phyloP scores from a whole-genome alignment of 1,139 yeast genomes.

The Hyphopichia khmerensis region DNA sequence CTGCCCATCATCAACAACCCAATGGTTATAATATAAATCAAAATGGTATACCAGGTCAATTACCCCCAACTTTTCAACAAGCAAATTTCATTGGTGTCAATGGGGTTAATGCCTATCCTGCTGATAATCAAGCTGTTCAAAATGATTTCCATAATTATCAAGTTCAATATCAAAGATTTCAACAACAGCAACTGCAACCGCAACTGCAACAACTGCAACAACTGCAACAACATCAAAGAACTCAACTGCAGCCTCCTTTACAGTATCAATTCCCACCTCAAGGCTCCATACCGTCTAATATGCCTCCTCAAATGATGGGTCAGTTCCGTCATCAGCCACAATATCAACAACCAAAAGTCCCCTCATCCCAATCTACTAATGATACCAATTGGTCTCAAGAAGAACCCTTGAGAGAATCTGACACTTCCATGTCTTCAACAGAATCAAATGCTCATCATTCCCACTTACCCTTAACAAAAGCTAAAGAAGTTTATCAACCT shows the following conservation, averaged over 20 bases:
- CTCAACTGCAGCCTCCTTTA: conserved; percentile 11
- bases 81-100: conserved; percentile 21
- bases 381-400: conserved; percentile 50
- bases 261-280: conserved; percentile 7
- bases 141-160: conserved; percentile 28
- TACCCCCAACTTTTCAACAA: conserved; percentile 27
- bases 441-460: conserved; percentile 13
- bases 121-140: conserved; percentile 18
- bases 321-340: conserved; percentile 27
- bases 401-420: conserved; percentile 39
- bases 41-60: conserved; percentile 6
- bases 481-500: conserved; percentile 6
- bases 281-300: conserved; percentile 3
- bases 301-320: conserved; percentile 22
- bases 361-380: conserved; percentile 45
- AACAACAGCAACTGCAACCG: conserved; percentile 5
- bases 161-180: conserved; percentile 22
- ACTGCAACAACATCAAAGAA: conserved; percentile 20
- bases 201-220: conserved; percentile 23
- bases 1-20: conserved; percentile 9
- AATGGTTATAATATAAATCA: conserved; percentile 5
- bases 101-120: conserved; percentile 11
- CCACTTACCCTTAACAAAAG: conserved; percentile 13
- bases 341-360: conserved; percentile 17
- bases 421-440: conserved; percentile 42